These are phyloP conservation scores for Bacterosira constricta DNA, from an alignment of 108 stramenopile genomes.

Conservation along the genomic window DNA sequence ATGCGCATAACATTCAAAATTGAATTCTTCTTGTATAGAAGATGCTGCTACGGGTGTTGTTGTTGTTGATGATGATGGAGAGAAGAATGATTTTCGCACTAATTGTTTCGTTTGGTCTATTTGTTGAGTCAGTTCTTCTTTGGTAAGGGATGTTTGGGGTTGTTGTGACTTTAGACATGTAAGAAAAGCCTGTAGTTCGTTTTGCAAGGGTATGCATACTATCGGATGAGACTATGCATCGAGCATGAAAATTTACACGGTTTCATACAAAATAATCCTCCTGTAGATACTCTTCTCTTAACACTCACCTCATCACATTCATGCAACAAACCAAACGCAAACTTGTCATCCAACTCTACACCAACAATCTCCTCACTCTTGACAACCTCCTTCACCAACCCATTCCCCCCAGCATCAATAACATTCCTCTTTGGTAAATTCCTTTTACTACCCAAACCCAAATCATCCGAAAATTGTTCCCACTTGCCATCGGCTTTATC, in stretches of 20 bases:
- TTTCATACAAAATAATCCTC: no score
- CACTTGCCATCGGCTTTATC: constrained; percentile 78
- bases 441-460: constrained; percentile 59
- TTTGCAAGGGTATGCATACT: no score
- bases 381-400: background rate
- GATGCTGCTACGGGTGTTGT: no score
- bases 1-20: constrained; percentile 71
- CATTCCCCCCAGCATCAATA: constrained; percentile 13
- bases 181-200: constrained; percentile 50
- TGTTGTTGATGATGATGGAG: constrained; percentile 6
- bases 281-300: no score
- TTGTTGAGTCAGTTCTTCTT: constrained; percentile 25
- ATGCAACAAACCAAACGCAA: constrained; percentile 11
- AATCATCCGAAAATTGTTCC: constrained; percentile 79
- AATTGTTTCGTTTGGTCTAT: constrained; percentile 50
- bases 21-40: constrained; percentile 64
- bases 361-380: background rate
- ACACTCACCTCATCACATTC: constrained; percentile 45
- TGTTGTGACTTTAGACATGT: constrained; percentile 39
- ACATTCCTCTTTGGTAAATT: constrained; percentile 32
- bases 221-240: no score
- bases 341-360: constrained; percentile 13
- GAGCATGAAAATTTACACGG: no score
- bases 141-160: constrained; percentile 8
- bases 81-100: constrained; percentile 56